Percentiles rank a stretch among this genome's conserved stretches.
Evolutionary conservation across 495 filamentous ascomycete species (phyloP).

Genomic region (Penicillium canariense): DNA sequence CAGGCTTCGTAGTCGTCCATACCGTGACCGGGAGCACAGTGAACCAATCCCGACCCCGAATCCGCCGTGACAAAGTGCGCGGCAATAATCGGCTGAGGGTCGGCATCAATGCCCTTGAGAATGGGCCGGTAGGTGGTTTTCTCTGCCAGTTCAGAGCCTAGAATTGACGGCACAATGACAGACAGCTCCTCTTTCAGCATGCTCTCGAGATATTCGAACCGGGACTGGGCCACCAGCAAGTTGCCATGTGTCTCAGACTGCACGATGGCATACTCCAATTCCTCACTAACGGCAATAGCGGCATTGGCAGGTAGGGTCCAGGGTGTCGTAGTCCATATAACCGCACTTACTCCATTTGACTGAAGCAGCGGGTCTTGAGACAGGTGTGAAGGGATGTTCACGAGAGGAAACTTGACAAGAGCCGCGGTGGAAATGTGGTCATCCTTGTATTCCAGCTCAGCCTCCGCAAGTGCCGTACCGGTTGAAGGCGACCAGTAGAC

Average conservation of each 20-base stretch:
- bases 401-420: constrained; percentile 75
- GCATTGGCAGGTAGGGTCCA: constrained; percentile 96
- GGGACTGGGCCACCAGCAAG: constrained; percentile 64
- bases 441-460: constrained; percentile 92
- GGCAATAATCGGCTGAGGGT: constrained; percentile 66
- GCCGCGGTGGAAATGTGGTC: constrained; percentile 77
- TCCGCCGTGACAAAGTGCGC: constrained; percentile 83
- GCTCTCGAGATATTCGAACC: constrained; percentile 54
- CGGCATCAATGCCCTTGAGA: constrained; percentile 51
- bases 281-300: constrained; percentile 74
- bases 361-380: constrained; percentile 34
- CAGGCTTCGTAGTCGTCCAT: constrained; percentile 95
- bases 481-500: constrained; percentile 97
- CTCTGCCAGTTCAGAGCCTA: constrained; percentile 63
- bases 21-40: constrained; percentile 91
- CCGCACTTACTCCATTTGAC: constrained; percentile 56
- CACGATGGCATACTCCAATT: constrained; percentile 71
- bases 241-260: constrained; percentile 52
- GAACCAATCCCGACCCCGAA: constrained; percentile 89
- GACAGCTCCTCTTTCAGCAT: constrained; percentile 42
- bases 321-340: constrained; percentile 97
- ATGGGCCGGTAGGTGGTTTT: constrained; percentile 63
- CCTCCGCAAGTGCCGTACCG: constrained; percentile 87
- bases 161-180: constrained; percentile 55
- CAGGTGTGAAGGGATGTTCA: constrained; percentile 48